Base-by-base conservation (phyloP, 2,329 filamentous ascomycete species). In the Pseudocercospora ulei region DNA sequence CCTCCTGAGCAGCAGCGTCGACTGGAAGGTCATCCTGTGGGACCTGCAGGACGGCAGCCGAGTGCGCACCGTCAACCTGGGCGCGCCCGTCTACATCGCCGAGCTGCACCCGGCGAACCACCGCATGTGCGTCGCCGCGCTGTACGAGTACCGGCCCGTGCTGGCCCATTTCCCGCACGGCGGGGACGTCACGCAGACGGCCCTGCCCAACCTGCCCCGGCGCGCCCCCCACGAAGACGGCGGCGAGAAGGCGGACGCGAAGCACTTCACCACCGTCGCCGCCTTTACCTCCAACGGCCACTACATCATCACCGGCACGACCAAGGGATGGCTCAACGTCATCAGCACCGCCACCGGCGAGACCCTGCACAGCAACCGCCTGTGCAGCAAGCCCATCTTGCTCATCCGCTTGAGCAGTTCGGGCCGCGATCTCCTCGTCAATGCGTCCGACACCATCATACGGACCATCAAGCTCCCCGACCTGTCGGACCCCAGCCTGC, bases 11-110 rank as follows among this genome's bases (percentile, higher is more conserved):
- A 83, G 86, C 7, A 93, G 86, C 28, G 85, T 95, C 60, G 90
- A 94, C 56, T 96, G 88, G 83, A 93, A 92, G 63, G 87, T 82
- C 47, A 86, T 94, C 35, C 71, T 98, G 0, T 98, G 90, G 90
- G 90, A 98, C 62, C 68, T 98, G 42, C 73, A 80, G 56, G 72
- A 80, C 61, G 75, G 78, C 57, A 70, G 70, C 48, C 70, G 82
- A 43, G 68, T 87, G 55, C 80, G 87, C 49, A 87, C 84, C 51
- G 81, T 95, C 53, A 82, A 86, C 50, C 94, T 98, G 56, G 80
- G 88, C 50, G 85, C 87, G 2, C 86, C 88, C 0, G 83, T 94
- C 20, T 98, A 95, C 65, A 93, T 92, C 53, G 92, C 88, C 3
- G 90, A 98, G 64, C 69, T 98, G 40, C 85, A 98, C 62, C 88